phyloP scores from a whole-genome alignment of 192 early-diverging fungal genomes.

The Helicostylum pulchrum region DNA sequence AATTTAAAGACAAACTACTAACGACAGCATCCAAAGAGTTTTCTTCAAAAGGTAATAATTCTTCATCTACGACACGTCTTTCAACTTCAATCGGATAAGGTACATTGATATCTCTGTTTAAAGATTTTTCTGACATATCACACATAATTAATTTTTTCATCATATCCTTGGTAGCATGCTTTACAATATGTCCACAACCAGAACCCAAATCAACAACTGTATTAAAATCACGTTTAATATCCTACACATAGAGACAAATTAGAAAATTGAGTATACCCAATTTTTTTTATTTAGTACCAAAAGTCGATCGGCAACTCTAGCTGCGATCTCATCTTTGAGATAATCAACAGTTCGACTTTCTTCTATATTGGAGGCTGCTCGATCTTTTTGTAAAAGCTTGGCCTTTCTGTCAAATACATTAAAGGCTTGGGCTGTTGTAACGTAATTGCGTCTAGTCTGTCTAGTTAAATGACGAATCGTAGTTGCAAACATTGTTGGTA shows the following conservation, averaged over 20 bases:
- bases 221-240: slow-evolving; percentile 85
- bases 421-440: slow-evolving; percentile 33
- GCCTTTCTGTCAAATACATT: slow-evolving; percentile 78
- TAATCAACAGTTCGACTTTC: slow-evolving; percentile 81
- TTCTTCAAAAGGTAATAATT: slow-evolving; percentile 72
- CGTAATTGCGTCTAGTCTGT: neutral
- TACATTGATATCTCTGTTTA: slow-evolving; percentile 53
- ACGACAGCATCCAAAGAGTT: slow-evolving; percentile 87
- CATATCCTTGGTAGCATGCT: slow-evolving; percentile 78
- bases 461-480: too few species aligned
- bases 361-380: slow-evolving; percentile 56
- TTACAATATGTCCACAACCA: slow-evolving; percentile 84
- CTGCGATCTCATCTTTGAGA: slow-evolving; percentile 87
- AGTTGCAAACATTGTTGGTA: too few species aligned
- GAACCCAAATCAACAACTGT: slow-evolving; percentile 87
- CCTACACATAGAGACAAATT: slow-evolving; percentile 40
- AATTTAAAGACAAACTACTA: slow-evolving; percentile 84
- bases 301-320: slow-evolving; percentile 81
- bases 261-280: neutral
- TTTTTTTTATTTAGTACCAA: slow-evolving; percentile 42
- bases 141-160: slow-evolving; percentile 83
- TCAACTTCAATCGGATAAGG: slow-evolving; percentile 64
- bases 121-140: slow-evolving; percentile 68
- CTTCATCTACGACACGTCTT: slow-evolving; percentile 82
- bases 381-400: slow-evolving; percentile 77